Base-by-base conservation (phyloP, 345 rosid genomes). In the Arabidopsis arenosa region DNA sequence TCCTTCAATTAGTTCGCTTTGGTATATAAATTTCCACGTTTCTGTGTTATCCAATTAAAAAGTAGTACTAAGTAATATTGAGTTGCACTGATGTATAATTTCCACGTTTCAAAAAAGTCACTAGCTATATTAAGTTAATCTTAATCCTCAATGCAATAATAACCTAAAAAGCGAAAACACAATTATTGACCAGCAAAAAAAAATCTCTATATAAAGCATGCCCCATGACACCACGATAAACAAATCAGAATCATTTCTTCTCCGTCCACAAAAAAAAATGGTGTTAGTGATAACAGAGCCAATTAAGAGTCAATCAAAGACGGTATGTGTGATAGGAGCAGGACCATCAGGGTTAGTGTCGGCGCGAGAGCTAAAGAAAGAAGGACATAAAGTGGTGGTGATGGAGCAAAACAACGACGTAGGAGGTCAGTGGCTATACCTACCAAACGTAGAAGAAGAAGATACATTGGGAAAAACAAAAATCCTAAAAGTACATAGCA, bases 391-490 rank as follows among this genome's bases (percentile, higher is more conserved):
- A 0, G 94, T 80, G 74, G 90, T 87, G 61, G 88, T 90, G 1
- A 48, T 89, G 79, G 97, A 93, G 70, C 97, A 91, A 79, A 89
- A 81, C 78, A 80, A 87, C 12, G 94, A 93, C 45, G 83, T 93
- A 0, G 97, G 98, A 33, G 98, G 98, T 21, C 98, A 93, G 54
- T 93, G 97, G 96, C 69, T 91, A 60, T 93, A 88, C 52, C 83
- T 86, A 9, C 84, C 92, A 3, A 75, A 85, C 64, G 85, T 84
- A 4, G 87, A 85, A 53, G 73, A 17, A 12, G 96, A 91, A 76
- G 87, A 89, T 17, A 84, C 83, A 1, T 39, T 90, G 21, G 94
- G 94, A 5, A 80, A 68, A 73, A 63, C 40, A 5, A 36, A 70
- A 63, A 52, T 79, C 51, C 72, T 84, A 4, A 79, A 80, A 40